Conservation (phyloP, 148 eudicot species). For the Camellia sinensis region DNA sequence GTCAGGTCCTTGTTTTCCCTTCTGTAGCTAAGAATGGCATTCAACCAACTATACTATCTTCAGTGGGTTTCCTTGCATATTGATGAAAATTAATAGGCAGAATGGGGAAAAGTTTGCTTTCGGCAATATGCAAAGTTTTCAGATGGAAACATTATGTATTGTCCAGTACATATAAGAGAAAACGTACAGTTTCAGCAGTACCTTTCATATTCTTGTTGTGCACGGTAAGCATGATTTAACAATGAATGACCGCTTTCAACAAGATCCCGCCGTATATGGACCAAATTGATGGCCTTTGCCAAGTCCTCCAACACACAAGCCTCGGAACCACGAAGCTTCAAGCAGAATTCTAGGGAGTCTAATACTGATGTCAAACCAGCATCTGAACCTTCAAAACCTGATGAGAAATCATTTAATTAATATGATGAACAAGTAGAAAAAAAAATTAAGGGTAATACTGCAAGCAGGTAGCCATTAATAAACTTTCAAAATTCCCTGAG, state of each 20-base stretch:
- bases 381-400: slow-evolving; percentile 77
- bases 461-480: too few relatives aligned
- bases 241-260: slow-evolving; percentile 96
- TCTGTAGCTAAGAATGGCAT: too few relatives aligned
- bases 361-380: slow-evolving; percentile 89
- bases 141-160: background rate
- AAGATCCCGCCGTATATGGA: slow-evolving; percentile 80
- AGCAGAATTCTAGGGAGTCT: slow-evolving; percentile 80
- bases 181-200: slow-evolving; percentile 16
- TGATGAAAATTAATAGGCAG: background rate
- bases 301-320: slow-evolving; percentile 91
- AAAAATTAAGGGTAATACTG: background rate
- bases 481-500: too few relatives aligned
- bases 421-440: background rate
- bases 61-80: background rate
- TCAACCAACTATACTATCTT: background rate
- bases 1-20: too few relatives aligned
- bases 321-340: slow-evolving; percentile 92
- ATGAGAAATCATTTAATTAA: background rate
- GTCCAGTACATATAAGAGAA: background rate
- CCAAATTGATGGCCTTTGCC: slow-evolving; percentile 87
- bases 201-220: slow-evolving; percentile 93
- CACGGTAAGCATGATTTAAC: slow-evolving; percentile 81
- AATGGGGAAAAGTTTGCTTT: background rate
- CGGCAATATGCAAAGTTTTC: slow-evolving; percentile 2